Conservation (phyloP, 106 monocot species). For the Agapanthus africanus region DNA sequence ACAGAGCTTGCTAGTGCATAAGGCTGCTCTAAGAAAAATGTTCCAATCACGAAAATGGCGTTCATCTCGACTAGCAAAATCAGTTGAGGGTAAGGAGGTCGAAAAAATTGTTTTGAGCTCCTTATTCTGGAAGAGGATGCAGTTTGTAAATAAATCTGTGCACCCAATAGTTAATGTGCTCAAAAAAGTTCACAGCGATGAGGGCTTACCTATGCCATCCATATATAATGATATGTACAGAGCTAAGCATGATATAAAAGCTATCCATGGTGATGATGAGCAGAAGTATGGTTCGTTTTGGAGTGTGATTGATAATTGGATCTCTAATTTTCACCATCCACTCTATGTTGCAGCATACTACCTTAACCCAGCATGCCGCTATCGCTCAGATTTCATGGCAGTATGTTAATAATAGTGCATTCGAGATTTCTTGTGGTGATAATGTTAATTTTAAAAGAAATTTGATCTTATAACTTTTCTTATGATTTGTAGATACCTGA, state of each 20-base stretch:
- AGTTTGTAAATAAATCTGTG: conserved; percentile 37
- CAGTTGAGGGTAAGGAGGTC: conserved; percentile 44
- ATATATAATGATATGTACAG: conserved; percentile 33
- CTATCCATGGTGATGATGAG: conserved; percentile 35
- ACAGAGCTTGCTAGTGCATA: conserved; percentile 32
- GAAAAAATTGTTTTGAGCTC: conserved; percentile 34
- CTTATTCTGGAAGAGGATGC: conserved; percentile 51
- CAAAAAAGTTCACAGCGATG: conserved; percentile 19
- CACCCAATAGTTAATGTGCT: conserved; percentile 43
- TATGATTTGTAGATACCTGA: conserved; percentile 38
- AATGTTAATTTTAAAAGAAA: too few relatives aligned
- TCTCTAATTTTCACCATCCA: conserved; percentile 45
- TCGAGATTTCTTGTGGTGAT: not conserved
- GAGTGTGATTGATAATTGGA: conserved; percentile 39
- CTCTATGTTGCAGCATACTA: conserved; percentile 53
- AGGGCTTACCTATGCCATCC: conserved; percentile 30
- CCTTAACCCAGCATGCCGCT: conserved; percentile 44
- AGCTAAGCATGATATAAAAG: conserved; percentile 41
- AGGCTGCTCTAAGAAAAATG: conserved; percentile 40
- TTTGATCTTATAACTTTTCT: conserved; percentile 6
- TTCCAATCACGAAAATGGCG: conserved; percentile 49
- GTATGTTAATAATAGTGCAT: conserved; percentile 18
- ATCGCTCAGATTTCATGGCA: conserved; percentile 42
- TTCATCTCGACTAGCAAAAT: conserved; percentile 32
- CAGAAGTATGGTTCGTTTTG: conserved; percentile 33